Percentiles rank a stretch among this genome's conserved stretches.
phyloP scores from a whole-genome alignment of 2,329 filamentous ascomycete species.

The Pestalotiopsis sp. region DNA sequence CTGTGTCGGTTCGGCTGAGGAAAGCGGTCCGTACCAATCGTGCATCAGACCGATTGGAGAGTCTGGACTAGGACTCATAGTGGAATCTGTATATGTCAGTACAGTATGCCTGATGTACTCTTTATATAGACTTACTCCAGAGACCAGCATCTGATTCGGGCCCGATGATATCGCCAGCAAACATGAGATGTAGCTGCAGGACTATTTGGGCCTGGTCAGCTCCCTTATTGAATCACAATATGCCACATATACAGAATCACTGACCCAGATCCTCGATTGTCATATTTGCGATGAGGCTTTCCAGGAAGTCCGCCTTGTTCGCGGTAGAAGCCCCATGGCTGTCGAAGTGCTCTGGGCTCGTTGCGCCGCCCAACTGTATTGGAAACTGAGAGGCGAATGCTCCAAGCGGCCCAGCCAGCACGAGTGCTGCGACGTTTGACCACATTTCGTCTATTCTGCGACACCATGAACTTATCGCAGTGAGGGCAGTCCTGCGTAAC shows the following conservation, averaged over 20 bases:
- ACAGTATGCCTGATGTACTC: background rate
- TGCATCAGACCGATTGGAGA: constrained; percentile 44
- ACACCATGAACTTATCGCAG: background rate
- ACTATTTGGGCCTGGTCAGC: constrained; percentile 24
- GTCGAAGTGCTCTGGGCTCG: background rate
- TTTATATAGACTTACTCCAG: constrained; percentile 29
- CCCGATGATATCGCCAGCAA: constrained; percentile 43
- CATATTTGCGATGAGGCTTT: constrained; percentile 32
- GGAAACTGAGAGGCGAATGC: background rate
- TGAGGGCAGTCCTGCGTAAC: background rate
- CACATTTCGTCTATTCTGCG: background rate
- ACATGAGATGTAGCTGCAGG: constrained; percentile 47
- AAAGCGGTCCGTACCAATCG: constrained; percentile 33
- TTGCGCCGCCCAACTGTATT: background rate
- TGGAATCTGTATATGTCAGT: constrained; percentile 25
- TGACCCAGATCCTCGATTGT: constrained; percentile 33
- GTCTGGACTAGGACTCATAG: constrained; percentile 37
- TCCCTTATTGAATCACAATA: background rate
- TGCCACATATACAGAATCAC: constrained; percentile 2
- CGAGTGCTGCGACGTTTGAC: background rate
- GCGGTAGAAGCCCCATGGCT: background rate
- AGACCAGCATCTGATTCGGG: constrained; percentile 38
- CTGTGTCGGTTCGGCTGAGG: background rate
- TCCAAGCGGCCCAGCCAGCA: background rate
- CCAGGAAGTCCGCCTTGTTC: constrained; percentile 28